These are phyloP conservation scores for Kwoniella mangroviensis DNA, from an alignment of 768 basidiomycete species.

Conservation along the genomic window DNA sequence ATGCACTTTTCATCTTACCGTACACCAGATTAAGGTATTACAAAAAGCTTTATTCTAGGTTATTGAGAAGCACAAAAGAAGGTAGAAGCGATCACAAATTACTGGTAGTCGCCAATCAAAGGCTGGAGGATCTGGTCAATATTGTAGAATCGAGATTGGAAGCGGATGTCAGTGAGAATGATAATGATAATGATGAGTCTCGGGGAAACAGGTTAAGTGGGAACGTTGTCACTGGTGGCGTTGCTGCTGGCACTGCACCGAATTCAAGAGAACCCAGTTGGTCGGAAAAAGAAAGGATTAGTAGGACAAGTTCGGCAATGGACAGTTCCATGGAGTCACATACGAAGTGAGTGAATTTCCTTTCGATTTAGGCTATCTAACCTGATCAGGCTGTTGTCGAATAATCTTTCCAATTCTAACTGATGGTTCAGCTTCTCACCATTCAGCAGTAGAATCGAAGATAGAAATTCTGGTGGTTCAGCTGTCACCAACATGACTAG, in stretches of 20 bases:
- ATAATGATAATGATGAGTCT: conserved; percentile 27
- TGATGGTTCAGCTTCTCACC: conserved; percentile 44
- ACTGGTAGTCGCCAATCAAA: conserved; percentile 77
- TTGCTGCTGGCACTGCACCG: conserved; percentile 15
- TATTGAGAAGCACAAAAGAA: conserved; percentile 82
- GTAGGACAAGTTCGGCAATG: conserved; percentile 43
- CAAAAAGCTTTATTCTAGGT: conserved; percentile 80
- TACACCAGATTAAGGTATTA: conserved; percentile 86
- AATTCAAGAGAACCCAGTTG: conserved; percentile 41
- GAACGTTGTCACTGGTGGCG: conserved; percentile 4
- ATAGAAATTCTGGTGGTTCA: conserved; percentile 48
- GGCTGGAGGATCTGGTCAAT: conserved; percentile 73
- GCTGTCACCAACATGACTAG: conserved; percentile 45
- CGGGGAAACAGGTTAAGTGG: background rate
- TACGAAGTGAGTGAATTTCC: conserved; percentile 43
- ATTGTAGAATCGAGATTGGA: conserved; percentile 68
- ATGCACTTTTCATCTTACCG: conserved; percentile 84
- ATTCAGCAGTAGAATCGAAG: conserved; percentile 49
- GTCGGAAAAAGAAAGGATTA: conserved; percentile 45
- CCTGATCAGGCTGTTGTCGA: background rate
- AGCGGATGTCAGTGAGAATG: conserved; percentile 62
- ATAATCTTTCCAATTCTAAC: conserved; percentile 20
- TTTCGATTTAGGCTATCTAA: background rate
- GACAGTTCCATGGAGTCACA: conserved; percentile 48
- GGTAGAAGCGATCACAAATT: conserved; percentile 85